Evolutionary conservation across 257 asterid genomes (phyloP).

Genomic region (Solanum infundibuliforme): DNA sequence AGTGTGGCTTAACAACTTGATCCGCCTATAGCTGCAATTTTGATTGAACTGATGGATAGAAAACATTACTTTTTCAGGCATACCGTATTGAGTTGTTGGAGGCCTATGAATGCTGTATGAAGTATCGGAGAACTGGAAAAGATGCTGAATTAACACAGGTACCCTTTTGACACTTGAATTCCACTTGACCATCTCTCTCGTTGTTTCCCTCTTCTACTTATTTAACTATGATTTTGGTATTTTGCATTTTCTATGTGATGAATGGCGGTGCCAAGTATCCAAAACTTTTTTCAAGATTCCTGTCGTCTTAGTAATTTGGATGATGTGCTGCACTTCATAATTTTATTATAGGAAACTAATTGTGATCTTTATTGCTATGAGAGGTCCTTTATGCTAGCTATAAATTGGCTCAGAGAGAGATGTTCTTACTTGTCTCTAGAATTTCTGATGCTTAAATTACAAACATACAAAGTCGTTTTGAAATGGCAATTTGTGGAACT

Average conservation of each 20-base stretch:
- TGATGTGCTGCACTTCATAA: background rate
- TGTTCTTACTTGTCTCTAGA: background rate
- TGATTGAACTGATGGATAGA: background rate
- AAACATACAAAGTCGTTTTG: background rate
- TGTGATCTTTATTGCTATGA: background rate
- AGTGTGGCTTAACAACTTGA: background rate
- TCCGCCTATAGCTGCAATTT: background rate
- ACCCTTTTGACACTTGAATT: constrained; percentile 1
- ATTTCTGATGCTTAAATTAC: background rate
- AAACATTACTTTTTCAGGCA: constrained; percentile 34
- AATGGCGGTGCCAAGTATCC: background rate
- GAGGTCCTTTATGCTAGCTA: background rate
- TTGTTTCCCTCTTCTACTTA: background rate
- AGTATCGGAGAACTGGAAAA: constrained; percentile 69
- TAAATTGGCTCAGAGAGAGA: background rate
- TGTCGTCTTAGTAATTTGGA: background rate
- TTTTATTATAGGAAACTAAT: background rate
- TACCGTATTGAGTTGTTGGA: constrained; percentile 79
- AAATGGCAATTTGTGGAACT: background rate
- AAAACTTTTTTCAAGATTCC: background rate
- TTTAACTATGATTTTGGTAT: background rate
- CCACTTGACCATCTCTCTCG: background rate
- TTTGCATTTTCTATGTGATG: background rate
- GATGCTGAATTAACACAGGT: constrained; percentile 99
- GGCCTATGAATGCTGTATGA: constrained; percentile 88